Base-by-base conservation (phyloP, 306 rosid genomes). In the Myrica gale region DNA sequence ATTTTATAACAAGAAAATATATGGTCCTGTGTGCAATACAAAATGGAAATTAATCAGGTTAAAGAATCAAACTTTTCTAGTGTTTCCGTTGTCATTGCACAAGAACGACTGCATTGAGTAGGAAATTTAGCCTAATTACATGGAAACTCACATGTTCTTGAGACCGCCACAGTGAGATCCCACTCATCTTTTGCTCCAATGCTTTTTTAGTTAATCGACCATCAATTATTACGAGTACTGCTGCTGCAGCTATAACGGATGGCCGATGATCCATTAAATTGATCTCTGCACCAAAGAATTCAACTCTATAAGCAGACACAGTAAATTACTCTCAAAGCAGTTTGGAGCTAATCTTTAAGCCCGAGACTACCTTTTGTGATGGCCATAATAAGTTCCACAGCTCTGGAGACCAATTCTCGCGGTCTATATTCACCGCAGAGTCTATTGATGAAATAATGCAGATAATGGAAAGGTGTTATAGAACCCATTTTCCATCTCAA, bases 401-500 rank as follows among this genome's bases (percentile, higher is more conserved):
- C 95, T 83, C 68, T 82, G 39, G 89, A 83, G 83, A 85, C 73
- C 47, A 89, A 71, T 72, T 63, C 82, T 74, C 78, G 48, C n/a
- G 87, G 76, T 76, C 61, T 84, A 60, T 84, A 74, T 75, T 85
- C 84, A 69, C 76, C 75, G 52, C 79, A 85, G 77, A 95, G 77
- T 69, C 89, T 89, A 54, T 63, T 81, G 60, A 85, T 74, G 74
- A 95, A 90, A 85, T 89, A 89, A 62, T 80, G 86, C 23, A 92
- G 73, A 85, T 86, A 95, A 78, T 85, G 51, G 86, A 95, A 92
- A 69, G 97, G 97, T 54, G 98, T 95, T 39, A 89, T 79, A 76
- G 88, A 84, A 78, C 91, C 89, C 92, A 92, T 74, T 84, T 87
- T 89, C 98, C 97, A 95, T 65, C 86, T 95, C 89, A 95, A 87